Evolutionary conservation across 352 stramenopile genomes (phyloP).

Genomic region (Globisporangium lucens): DNA sequence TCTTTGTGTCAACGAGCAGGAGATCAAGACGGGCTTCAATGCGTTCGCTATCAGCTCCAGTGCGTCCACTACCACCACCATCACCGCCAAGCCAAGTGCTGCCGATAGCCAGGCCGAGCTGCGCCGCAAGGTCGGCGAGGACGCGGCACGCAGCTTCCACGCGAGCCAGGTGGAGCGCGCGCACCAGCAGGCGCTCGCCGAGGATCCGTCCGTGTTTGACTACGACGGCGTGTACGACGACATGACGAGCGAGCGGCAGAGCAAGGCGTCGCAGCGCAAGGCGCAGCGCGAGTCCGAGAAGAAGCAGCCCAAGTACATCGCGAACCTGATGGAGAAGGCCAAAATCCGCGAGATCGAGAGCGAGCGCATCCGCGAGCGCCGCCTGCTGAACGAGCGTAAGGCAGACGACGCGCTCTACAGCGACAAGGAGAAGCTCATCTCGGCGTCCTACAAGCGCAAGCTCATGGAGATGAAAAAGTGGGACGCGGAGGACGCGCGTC

Average conservation of each 20-base stretch:
- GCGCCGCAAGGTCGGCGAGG: conserved; percentile 32
- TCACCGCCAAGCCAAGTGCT: background rate
- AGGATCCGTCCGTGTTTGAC: conserved; percentile 87
- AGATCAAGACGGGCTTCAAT: conserved; percentile 16
- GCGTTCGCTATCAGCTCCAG: conserved; percentile 3
- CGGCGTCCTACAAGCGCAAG: conserved; percentile 90
- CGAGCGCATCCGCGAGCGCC: conserved; percentile 85
- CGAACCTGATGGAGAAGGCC: conserved; percentile 84
- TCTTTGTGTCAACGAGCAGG: background rate
- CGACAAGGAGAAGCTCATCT: conserved; percentile 91
- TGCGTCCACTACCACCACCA: background rate
- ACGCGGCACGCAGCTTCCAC: conserved; percentile 55
- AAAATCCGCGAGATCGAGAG: conserved; percentile 89
- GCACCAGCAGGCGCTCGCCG: conserved; percentile 52
- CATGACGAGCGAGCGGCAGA: conserved; percentile 52
- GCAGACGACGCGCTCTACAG: conserved; percentile 77
- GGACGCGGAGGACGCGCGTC: conserved; percentile 73
- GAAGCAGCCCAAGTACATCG: conserved; percentile 86
- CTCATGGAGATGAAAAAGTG: conserved; percentile 88
- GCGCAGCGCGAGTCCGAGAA: conserved; percentile 56
- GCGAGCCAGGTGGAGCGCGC: conserved; percentile 44
- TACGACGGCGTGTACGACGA: conserved; percentile 90
- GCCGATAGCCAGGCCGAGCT: conserved; percentile 12
- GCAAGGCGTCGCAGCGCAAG: conserved; percentile 40
- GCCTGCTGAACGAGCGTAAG: conserved; percentile 81